Evolutionary conservation across 495 filamentous ascomycete genomes (phyloP).

Genomic region (Tuber calosporum): DNA sequence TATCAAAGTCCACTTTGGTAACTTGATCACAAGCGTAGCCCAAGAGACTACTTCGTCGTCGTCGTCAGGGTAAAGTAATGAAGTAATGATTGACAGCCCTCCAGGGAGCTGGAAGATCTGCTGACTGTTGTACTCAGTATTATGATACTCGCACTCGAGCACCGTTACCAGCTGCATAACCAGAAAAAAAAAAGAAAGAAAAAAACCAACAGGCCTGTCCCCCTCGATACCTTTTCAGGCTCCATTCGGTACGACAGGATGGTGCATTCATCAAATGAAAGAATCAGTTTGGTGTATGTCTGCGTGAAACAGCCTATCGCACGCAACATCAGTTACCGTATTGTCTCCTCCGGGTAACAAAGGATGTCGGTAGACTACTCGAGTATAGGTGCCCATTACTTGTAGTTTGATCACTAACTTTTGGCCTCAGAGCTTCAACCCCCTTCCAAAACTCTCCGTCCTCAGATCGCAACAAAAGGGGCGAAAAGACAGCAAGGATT

Average conservation of each 20-base stretch:
- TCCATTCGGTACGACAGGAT: neutral
- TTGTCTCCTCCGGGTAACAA: conserved; percentile 4
- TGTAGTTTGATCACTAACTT: neutral
- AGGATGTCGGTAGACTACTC: neutral
- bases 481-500: neutral
- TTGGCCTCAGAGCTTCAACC: neutral
- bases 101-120: neutral
- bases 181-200: neutral
- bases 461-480: neutral
- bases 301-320: conserved; percentile 20
- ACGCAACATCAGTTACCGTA: conserved; percentile 19
- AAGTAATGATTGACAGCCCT: neutral
- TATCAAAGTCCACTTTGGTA: neutral
- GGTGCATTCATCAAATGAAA: neutral
- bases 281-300: neutral
- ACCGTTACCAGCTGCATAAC: neutral
- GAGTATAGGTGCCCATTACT: neutral
- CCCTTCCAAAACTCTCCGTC: neutral
- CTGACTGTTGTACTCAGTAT: neutral
- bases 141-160: no score
- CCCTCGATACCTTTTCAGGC: neutral
- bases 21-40: neutral
- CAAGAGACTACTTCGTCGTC: neutral
- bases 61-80: neutral
- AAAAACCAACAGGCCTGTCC: neutral